Evolutionary conservation across 306 rosid genomes (phyloP), one percentile per base, ranked within the genome.

Genomic region (Carpinus fangiana): DNA sequence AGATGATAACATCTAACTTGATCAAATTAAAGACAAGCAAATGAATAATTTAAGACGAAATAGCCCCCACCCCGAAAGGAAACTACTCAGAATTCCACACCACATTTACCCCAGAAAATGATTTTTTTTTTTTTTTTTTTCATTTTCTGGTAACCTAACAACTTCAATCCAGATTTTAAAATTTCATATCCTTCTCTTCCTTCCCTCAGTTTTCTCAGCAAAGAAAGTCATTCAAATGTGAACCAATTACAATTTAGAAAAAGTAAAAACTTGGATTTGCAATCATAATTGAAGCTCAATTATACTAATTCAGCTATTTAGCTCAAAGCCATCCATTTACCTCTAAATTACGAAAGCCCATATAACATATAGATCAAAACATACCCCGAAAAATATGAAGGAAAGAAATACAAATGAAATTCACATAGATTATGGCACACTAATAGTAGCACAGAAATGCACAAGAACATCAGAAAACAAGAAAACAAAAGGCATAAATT

Each of bases 121-220:
- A 28, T 64, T 64, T 21, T n/a, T n/a, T n/a, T n/a, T n/a, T n/a
- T n/a, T n/a, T n/a, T n/a, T n/a, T n/a, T n/a, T 64, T 7, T 36
- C 23, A 34, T 64, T 64, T 62, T 64, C 4, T 10, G 11, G 21
- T 14, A 64, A 64, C 20, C 47, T 16, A 14, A 64, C 12, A 16
- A 34, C 46, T 16, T 6, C 17, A 57, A 16, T 64, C 46, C 23
- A 64, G 70, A 16, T 23, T 34, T 64, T 36, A 5, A 64, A 34
- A 64, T 64, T 34, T 28, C 36, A 60, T 60, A 60, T 60, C 66
- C 66, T 31, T 64, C 21, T 64, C 21, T 64, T 34, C 21, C 46
- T 64, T 64, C 70, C 3, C 70, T 34, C 47, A 34, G 21, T 60
- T 64, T 64, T 64, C 70, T 64, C 48, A 16, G 47, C 70, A 34